Evolutionary conservation across 306 rosid species (phyloP).

Genomic region (Sicyos edulis): DNA sequence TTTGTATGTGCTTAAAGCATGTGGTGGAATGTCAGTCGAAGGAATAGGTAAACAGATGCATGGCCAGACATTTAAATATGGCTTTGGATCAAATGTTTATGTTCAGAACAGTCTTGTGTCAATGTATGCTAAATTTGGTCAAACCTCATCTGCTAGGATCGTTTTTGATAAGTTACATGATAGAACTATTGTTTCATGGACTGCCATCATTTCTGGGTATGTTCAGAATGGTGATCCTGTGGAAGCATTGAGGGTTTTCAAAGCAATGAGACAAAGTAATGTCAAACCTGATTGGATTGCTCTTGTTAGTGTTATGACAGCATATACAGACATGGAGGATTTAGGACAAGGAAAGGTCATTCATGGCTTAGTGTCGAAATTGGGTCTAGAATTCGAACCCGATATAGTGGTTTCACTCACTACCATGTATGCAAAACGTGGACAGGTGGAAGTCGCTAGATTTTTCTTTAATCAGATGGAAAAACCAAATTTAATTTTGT

Average conservation of each 20-base stretch:
- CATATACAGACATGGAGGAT: constrained; percentile 21
- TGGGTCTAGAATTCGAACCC: constrained; percentile 19
- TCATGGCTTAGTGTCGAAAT: constrained; percentile 19
- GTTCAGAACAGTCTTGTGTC: constrained; percentile 24
- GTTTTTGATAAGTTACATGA: constrained; percentile 16
- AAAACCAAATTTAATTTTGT: constrained; percentile 1
- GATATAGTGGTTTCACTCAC: constrained; percentile 21
- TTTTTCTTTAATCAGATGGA: constrained; percentile 25
- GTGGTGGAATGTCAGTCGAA: not conserved
- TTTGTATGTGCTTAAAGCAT: constrained; percentile 21
- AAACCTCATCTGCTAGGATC: constrained; percentile 13
- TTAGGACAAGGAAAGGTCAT: constrained; percentile 14
- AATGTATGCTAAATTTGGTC: constrained; percentile 22
- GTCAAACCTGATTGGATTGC: constrained; percentile 24
- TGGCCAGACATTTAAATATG: constrained; percentile 20
- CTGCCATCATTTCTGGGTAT: not conserved
- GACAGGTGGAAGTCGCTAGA: constrained; percentile 18
- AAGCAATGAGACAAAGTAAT: constrained; percentile 19
- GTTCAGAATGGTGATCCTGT: constrained; percentile 21
- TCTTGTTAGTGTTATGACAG: constrained; percentile 16
- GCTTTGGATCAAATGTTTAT: constrained; percentile 13
- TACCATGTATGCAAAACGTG: constrained; percentile 22
- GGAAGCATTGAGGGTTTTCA: constrained; percentile 22
- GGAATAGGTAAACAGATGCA: constrained; percentile 18
- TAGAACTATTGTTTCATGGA: constrained; percentile 24